A percentile compares a stretch with the other conserved stretches of the same genome.
Evolutionary conservation across 2,329 filamentous ascomycete species (phyloP).

Genomic region (Trichoderma pleuroti): DNA sequence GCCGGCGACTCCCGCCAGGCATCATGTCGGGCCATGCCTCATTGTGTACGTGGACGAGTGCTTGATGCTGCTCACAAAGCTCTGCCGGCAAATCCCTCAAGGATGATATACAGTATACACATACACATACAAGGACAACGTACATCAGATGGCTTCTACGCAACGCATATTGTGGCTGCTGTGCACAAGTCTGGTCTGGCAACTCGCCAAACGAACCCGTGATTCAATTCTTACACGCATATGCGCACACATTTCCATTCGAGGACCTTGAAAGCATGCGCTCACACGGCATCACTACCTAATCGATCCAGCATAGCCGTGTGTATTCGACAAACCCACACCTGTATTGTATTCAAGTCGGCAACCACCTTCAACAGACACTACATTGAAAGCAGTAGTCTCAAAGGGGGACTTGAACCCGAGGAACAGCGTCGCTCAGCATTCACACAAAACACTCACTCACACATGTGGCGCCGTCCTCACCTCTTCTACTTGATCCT

Average conservation of each 20-base stretch:
- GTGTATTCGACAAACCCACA: not conserved
- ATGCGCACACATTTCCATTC: not conserved
- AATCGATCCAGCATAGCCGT: not conserved
- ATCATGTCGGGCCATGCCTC: not conserved
- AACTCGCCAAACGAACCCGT: not conserved
- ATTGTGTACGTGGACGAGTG: not conserved
- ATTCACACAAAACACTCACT: not conserved
- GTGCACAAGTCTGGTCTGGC: not conserved
- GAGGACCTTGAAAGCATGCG: not conserved
- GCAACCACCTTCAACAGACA: not conserved
- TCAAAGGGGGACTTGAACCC: not conserved
- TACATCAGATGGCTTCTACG: not conserved
- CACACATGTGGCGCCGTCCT: not conserved
- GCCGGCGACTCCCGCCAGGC: conserved; percentile 8
- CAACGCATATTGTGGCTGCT: not conserved
- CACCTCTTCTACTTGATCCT: not conserved
- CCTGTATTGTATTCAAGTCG: not conserved
- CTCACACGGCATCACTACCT: not conserved
- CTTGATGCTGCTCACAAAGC: not conserved
- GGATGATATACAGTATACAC: not conserved
- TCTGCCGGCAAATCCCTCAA: not conserved
- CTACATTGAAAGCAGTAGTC: not conserved
- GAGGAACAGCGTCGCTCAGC: not conserved
- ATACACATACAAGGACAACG: not conserved
- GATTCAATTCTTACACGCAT: not conserved